Evolutionary conservation across 2,329 filamentous ascomycete genomes (phyloP).

Genomic region (Dothideomycetes sp.): DNA sequence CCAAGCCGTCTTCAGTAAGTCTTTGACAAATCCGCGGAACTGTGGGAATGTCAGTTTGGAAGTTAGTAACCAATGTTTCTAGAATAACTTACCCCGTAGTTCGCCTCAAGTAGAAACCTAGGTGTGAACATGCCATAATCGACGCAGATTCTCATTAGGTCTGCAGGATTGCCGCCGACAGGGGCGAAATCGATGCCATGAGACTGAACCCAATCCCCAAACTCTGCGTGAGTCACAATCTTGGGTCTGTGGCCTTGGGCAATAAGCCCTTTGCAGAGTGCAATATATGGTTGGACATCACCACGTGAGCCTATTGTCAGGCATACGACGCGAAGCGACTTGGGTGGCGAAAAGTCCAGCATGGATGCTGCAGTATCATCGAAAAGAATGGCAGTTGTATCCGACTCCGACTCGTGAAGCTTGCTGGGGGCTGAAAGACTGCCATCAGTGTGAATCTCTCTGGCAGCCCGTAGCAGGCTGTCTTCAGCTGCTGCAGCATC

Average conservation of each 20-base stretch:
- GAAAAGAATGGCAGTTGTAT: conserved; percentile 68
- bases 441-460: conserved; percentile 24
- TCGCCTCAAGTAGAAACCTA: conserved; percentile 80
- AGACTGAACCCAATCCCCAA: conserved; percentile 77
- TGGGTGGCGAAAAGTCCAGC: conserved; percentile 77
- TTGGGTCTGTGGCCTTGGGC: conserved; percentile 76
- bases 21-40: conserved; percentile 92
- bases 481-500: conserved; percentile 71
- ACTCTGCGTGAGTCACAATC: conserved; percentile 89
- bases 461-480: conserved; percentile 54
- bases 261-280: conserved; percentile 79
- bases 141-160: conserved; percentile 92
- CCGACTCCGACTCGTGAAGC: conserved; percentile 24
- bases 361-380: conserved; percentile 84
- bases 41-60: conserved; percentile 1
- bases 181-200: conserved; percentile 88
- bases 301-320: conserved; percentile 91
- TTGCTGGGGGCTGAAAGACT: background rate
- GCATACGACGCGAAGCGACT: conserved; percentile 76
- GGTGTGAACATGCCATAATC: conserved; percentile 96
- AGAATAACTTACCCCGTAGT: conserved; percentile 42
- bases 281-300: conserved; percentile 96
- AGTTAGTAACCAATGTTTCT: background rate
- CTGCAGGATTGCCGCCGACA: conserved; percentile 81
- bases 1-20: conserved; percentile 73